phyloP scores from a whole-genome alignment of 202 grass and related monocot genomes.

The Musa balbisiana region DNA sequence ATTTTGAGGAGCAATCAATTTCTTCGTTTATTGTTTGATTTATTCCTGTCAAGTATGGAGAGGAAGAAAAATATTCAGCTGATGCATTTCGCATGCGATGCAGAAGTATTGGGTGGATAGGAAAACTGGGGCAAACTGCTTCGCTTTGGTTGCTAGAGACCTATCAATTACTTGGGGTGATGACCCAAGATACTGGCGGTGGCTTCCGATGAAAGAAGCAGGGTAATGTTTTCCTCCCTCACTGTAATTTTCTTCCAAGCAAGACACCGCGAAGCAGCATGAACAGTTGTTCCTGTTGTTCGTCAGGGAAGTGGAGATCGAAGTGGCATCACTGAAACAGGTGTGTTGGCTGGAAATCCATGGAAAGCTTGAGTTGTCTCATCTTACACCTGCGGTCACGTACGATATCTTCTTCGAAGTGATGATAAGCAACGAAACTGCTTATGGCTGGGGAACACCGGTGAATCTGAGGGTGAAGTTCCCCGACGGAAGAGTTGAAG shows the following conservation, averaged over 20 bases:
- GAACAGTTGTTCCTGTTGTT: neutral
- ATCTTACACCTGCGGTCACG: constrained; percentile 34
- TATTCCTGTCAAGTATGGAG: neutral
- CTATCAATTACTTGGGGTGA: constrained; percentile 46
- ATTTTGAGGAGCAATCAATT: neutral
- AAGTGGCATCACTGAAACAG: constrained; percentile 25
- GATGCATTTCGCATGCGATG: neutral
- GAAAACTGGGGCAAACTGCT: constrained; percentile 30
- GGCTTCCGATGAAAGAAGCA: constrained; percentile 27
- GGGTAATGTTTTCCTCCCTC: neutral
- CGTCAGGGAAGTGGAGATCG: constrained; percentile 16
- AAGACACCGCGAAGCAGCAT: neutral
- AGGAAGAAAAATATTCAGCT: neutral
- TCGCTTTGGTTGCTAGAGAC: constrained; percentile 37
- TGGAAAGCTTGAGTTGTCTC: constrained; percentile 38
- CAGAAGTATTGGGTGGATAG: constrained; percentile 56
- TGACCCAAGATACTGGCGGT: constrained; percentile 32
- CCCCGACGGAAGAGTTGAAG: constrained; percentile 27
- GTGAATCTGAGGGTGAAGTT: constrained; percentile 42
- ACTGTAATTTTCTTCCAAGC: neutral
- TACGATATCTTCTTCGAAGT: constrained; percentile 33
- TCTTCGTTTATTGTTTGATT: neutral
- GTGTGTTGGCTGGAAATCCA: constrained; percentile 56
- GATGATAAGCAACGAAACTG: constrained; percentile 16
- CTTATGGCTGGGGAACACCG: constrained; percentile 22